These are phyloP conservation scores for Boeremia lycopersici DNA, from an alignment of 2,329 filamentous ascomycete species.

Conservation along the genomic window DNA sequence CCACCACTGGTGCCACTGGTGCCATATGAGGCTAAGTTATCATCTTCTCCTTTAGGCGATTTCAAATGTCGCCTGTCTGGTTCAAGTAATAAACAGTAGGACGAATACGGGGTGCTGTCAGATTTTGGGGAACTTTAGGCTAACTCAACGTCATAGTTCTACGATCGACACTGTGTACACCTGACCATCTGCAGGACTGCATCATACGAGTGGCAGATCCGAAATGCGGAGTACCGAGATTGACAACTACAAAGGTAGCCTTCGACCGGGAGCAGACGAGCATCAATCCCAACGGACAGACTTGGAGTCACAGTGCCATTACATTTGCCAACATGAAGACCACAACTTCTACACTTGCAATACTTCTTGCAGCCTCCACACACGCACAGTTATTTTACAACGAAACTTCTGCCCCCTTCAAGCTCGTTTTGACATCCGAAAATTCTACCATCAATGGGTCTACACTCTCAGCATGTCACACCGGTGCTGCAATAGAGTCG, in stretches of 20 bases:
- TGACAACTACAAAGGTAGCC: neutral
- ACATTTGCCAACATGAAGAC: conserved; percentile 28
- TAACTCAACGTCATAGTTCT: conserved; percentile 14
- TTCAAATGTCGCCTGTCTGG: neutral
- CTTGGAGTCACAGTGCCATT: conserved; percentile 1
- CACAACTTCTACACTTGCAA: conserved; percentile 17
- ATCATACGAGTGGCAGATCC: neutral
- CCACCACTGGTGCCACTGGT: neutral
- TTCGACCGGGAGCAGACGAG: no score
- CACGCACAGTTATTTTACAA: conserved; percentile 41
- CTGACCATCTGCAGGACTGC: conserved; percentile 10
- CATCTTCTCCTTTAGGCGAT: neutral
- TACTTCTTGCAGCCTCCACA: conserved; percentile 34
- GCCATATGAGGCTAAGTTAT: neutral
- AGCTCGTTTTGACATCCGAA: conserved; percentile 48
- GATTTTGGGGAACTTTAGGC: conserved; percentile 5
- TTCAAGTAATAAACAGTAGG: neutral
- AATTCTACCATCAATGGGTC: conserved; percentile 48
- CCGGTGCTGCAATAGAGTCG: conserved; percentile 56
- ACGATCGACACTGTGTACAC: conserved; percentile 11
- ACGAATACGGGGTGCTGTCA: conserved; percentile 11
- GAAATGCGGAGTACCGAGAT: neutral
- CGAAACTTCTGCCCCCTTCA: conserved; percentile 53
- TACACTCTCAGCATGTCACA: conserved; percentile 53
- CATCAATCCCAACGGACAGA: neutral